Conservation (phyloP, 345 rosid genomes). For the Eucalyptus dawsonii region DNA sequence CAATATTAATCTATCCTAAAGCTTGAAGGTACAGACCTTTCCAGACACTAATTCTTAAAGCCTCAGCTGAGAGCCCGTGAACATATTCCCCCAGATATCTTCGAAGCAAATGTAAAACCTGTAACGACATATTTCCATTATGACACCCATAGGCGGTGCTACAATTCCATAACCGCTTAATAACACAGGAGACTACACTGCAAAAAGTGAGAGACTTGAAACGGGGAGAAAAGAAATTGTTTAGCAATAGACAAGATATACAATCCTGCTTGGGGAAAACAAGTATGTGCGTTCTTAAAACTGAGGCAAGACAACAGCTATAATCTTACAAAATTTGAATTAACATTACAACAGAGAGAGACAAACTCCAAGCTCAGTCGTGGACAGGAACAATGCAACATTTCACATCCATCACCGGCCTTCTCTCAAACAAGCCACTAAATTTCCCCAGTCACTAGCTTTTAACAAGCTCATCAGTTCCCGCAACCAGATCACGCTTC, state of each 20-base stretch:
- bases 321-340: neutral
- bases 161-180: neutral
- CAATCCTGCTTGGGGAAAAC: neutral
- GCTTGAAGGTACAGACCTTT: constrained; percentile 42
- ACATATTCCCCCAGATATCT: constrained; percentile 96
- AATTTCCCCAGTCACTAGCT: neutral
- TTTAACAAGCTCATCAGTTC: neutral
- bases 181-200: neutral
- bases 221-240: neutral
- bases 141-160: neutral
- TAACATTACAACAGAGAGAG: neutral
- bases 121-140: neutral
- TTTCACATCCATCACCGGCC: neutral
- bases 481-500: neutral
- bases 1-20: neutral
- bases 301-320: neutral
- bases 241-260: neutral
- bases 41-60: constrained; percentile 96
- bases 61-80: constrained; percentile 87
- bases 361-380: neutral
- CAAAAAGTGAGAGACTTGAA: neutral
- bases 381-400: neutral
- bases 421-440: neutral
- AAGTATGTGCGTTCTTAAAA: neutral
- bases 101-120: constrained; percentile 97